Base-by-base conservation (phyloP, 148 eudicot genomes). In the Gaultheria prostrata region DNA sequence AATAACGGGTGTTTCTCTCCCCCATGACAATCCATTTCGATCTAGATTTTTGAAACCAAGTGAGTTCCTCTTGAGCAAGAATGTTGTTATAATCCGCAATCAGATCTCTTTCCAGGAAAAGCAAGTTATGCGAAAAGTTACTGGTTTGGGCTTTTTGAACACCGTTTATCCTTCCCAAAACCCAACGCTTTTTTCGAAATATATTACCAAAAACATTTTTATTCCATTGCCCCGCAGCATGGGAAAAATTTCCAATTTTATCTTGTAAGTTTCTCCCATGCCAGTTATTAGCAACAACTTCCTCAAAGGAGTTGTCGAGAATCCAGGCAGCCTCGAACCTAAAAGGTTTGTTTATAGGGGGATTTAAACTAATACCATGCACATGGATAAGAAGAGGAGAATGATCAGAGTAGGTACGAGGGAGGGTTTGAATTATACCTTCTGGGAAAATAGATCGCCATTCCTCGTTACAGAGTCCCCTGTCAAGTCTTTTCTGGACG, bases 21-120 rank as follows among this genome's bases (percentile, higher is more conserved):
- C 73, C 35, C 1, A 24, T 0, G 0, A 4, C 3, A 30, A 67
- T 67, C 13, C 73, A 28, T 7, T 30, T 67, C 1, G 12, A 1
- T 0, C 73, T 6, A 1, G 35, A 67, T 1, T 24, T 28, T 11
- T 67, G 73, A 3, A 24, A 30, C 73, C 73, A 67, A 0, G 28
- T 2, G 2, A 24, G 0, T 28, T 67, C 73, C 3, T 67, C 73
- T 28, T 67, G 73, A 3, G 3, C 3, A 28, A 67, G 35, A 3
- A 67, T 28, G 1, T n/a, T 2, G 14, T 67, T 24, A 6, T 8
- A 28, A 0, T 65, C 72, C 33, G 1, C 26, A 0, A 1, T 26
- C 0, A n/a, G 33, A 0, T n/a, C 1, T 1, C 0, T 1, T 1
- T 65, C 28, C 1, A 65, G 1, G 0, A 6, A 2, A 8, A 17